phyloP scores from a whole-genome alignment of 305 asterid species.

The Fraxinus albicans region DNA sequence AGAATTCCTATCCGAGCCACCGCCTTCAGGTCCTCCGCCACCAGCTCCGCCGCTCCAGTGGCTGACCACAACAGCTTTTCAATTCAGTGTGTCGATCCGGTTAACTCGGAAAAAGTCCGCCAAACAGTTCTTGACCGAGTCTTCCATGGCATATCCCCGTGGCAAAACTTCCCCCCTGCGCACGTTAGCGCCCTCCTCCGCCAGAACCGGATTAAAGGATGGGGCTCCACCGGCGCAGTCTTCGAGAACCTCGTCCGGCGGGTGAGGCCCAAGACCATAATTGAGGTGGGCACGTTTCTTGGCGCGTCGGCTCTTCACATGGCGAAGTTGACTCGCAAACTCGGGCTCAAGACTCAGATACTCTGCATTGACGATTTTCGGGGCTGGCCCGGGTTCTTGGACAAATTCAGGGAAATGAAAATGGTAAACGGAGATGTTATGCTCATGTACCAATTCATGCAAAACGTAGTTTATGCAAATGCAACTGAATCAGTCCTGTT shows the following conservation, averaged over 20 bases:
- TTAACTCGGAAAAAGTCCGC: slow-evolving; percentile 28
- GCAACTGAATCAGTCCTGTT: slow-evolving; percentile 35
- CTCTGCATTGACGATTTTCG: slow-evolving; percentile 62
- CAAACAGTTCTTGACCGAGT: slow-evolving; percentile 40
- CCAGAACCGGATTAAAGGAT: slow-evolving; percentile 39
- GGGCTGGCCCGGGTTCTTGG: slow-evolving; percentile 58
- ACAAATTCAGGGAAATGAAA: slow-evolving; percentile 30
- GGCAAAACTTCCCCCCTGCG: slow-evolving; percentile 50
- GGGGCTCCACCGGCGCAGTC: slow-evolving; percentile 62
- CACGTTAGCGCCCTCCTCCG: slow-evolving; percentile 31
- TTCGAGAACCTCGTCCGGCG: slow-evolving; percentile 45
- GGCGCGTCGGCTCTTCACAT: slow-evolving; percentile 69
- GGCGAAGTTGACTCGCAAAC: slow-evolving; percentile 32
- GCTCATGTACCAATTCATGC: slow-evolving; percentile 52
- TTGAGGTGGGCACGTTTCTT: slow-evolving; percentile 57
- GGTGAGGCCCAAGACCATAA: slow-evolving; percentile 43
- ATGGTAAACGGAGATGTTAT: slow-evolving; percentile 46
- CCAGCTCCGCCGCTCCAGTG: background rate
- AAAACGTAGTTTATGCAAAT: slow-evolving; percentile 38
- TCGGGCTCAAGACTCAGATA: slow-evolving; percentile 41
- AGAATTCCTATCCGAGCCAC: background rate
- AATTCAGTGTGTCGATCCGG: slow-evolving; percentile 19
- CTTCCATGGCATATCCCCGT: slow-evolving; percentile 55
- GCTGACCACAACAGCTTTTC: slow-evolving; percentile 40
- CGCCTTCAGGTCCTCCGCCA: background rate